Evolutionary conservation across 495 filamentous ascomycete genomes (phyloP).

Genomic region (Aspergillus nidulans): DNA sequence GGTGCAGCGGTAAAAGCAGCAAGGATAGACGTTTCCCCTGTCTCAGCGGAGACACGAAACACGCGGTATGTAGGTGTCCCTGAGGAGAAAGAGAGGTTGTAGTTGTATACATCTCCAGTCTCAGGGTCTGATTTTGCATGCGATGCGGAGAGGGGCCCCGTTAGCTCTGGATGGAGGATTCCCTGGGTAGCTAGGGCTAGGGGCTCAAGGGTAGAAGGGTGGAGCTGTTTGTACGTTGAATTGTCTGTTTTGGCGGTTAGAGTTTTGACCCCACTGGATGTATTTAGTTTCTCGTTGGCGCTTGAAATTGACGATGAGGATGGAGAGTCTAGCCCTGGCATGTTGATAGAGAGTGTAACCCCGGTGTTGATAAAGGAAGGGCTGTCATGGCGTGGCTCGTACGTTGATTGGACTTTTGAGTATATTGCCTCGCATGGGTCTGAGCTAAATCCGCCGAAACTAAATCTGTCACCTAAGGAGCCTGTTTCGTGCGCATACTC

Average conservation of each 20-base stretch:
- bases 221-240: constrained; percentile 48
- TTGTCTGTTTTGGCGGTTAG: constrained; percentile 60
- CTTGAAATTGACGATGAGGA: not conserved
- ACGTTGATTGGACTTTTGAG: constrained; percentile 59
- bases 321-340: constrained; percentile 46
- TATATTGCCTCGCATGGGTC: constrained; percentile 66
- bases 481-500: constrained; percentile 53
- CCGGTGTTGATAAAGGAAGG: constrained; percentile 48
- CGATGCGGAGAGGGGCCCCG: constrained; percentile 57
- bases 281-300: constrained; percentile 16
- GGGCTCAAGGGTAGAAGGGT: constrained; percentile 68
- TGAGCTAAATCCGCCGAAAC: constrained; percentile 60
- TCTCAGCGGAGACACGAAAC: constrained; percentile 56
- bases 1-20: constrained; percentile 54
- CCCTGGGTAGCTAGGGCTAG: constrained; percentile 54
- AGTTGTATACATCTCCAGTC: constrained; percentile 76
- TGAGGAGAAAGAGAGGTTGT: constrained; percentile 54
- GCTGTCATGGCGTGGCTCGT: constrained; percentile 14
- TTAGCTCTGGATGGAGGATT: constrained; percentile 59
- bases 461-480: constrained; percentile 27
- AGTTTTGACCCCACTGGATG: constrained; percentile 34
- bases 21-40: constrained; percentile 63
- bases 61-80: constrained; percentile 54
- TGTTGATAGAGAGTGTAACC: constrained; percentile 57
- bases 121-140: constrained; percentile 66